These are phyloP conservation scores for Blastocladiella emersonii DNA, from an alignment of 371 early-diverging fungal species.

Conservation along the genomic window DNA sequence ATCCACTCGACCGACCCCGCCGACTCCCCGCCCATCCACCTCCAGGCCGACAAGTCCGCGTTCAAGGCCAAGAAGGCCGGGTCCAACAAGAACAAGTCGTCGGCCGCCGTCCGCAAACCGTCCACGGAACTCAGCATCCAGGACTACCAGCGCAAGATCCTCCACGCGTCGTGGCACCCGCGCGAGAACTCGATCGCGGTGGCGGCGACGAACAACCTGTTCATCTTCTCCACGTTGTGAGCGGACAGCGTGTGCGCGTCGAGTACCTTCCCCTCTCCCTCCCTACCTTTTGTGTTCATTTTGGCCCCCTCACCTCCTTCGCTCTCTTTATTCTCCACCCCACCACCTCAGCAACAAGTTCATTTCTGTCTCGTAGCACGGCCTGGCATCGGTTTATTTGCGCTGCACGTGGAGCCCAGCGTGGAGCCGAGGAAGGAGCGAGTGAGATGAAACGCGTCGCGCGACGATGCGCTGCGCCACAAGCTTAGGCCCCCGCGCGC, in stretches of 20 bases:
- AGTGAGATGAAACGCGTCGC: too few species aligned
- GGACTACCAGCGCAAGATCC: constrained; percentile 89
- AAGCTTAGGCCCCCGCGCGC: too few species aligned
- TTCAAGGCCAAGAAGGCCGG: constrained; percentile 81
- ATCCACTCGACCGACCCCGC: constrained; percentile 49
- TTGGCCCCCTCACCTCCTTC: too few species aligned
- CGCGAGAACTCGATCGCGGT: constrained; percentile 87
- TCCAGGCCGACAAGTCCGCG: constrained; percentile 94
- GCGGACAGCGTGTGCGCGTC: too few species aligned
- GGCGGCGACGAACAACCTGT: constrained; percentile 95
- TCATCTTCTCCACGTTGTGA: constrained; percentile 58
- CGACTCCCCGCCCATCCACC: constrained; percentile 52
- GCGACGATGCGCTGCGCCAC: too few species aligned
- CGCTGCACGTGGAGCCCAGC: too few species aligned
- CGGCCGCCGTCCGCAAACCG: constrained; percentile 3
- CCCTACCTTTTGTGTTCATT: too few species aligned
- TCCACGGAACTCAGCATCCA: constrained; percentile 60
- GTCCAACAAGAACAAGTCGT: constrained; percentile 31
- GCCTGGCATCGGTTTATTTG: too few species aligned
- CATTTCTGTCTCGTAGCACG: too few species aligned
- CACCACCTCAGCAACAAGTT: too few species aligned
- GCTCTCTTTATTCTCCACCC: too few species aligned
- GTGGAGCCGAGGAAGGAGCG: too few species aligned
- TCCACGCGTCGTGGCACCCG: constrained; percentile 97
- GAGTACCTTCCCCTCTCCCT: background rate